A percentile compares a stretch with the other conserved stretches of the same genome.
Evolutionary conservation across 164 flowering plant species (phyloP).

Genomic region (Magnolia sinica): DNA sequence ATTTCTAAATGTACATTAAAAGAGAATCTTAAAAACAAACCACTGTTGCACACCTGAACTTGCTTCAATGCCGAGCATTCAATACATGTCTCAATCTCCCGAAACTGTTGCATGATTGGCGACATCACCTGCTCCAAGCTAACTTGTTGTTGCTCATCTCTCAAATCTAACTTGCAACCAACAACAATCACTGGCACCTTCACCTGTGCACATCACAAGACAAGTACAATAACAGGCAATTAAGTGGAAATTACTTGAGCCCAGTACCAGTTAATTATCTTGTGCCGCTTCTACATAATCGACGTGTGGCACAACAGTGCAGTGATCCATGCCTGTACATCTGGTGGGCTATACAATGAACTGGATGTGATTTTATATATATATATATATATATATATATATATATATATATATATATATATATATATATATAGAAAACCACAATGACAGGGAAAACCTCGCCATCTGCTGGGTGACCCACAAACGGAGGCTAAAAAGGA

Average conservation of each 20-base stretch:
- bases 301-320: background rate
- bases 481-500: background rate
- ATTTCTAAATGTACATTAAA: too few relatives aligned
- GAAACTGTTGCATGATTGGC: constrained; percentile 95
- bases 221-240: background rate
- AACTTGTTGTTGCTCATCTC: constrained; percentile 74
- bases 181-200: constrained; percentile 62
- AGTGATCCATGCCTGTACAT: background rate
- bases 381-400: too few relatives aligned
- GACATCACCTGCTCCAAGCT: constrained; percentile 85
- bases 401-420: too few relatives aligned
- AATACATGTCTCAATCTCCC: constrained; percentile 98
- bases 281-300: background rate
- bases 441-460: background rate
- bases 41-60: constrained; percentile 60
- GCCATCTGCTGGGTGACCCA: background rate
- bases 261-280: background rate
- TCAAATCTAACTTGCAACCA: constrained; percentile 83
- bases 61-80: constrained; percentile 80
- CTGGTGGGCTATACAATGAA: background rate
- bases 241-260: background rate
- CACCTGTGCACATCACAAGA: constrained; percentile 35
- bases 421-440: too few relatives aligned
- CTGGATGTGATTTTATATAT: too few relatives aligned
- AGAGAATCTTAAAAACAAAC: too few relatives aligned